Evolutionary conservation across 495 filamentous ascomycete species (phyloP).

Genomic region (Astrocystis sublimbata): DNA sequence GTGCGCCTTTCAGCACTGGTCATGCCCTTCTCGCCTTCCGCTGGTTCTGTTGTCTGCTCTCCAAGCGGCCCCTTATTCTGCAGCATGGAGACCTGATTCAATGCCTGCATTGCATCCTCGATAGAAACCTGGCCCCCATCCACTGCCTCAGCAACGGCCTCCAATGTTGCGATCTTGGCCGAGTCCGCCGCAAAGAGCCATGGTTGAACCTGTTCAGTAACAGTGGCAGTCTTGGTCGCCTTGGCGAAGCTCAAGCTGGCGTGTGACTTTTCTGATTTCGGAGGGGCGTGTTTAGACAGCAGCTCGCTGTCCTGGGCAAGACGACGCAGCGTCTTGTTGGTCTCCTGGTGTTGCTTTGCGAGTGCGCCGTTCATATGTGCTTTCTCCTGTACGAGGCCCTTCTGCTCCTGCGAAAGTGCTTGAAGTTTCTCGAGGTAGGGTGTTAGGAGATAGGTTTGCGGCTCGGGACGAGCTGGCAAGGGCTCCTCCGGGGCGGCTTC

Average conservation of each 20-base stretch:
- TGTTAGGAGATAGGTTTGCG: constrained; percentile 48
- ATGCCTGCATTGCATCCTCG: constrained; percentile 42
- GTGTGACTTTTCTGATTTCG: constrained; percentile 21
- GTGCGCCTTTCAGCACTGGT: constrained; percentile 30
- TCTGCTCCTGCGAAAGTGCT: constrained; percentile 61
- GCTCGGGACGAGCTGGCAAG: constrained; percentile 23
- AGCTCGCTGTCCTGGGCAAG: constrained; percentile 70
- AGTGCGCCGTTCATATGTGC: constrained; percentile 60
- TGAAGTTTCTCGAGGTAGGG: constrained; percentile 59
- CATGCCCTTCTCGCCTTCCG: constrained; percentile 29
- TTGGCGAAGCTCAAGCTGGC: constrained; percentile 28
- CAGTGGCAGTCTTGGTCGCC: constrained; percentile 28
- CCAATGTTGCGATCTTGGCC: constrained; percentile 50
- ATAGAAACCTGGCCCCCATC: constrained; percentile 49
- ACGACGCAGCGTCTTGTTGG: constrained; percentile 57
- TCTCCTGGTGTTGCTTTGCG: constrained; percentile 59
- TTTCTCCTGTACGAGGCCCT: constrained; percentile 62
- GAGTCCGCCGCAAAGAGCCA: constrained; percentile 55
- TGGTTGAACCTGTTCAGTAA: constrained; percentile 41
- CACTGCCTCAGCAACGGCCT: constrained; percentile 50
- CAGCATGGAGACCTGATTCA: constrained; percentile 42
- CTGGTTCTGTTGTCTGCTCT: constrained; percentile 20
- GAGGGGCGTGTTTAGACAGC: constrained; percentile 60
- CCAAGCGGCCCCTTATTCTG: constrained; percentile 28
- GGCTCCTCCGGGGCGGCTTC: constrained; percentile 23